phyloP scores from a whole-genome alignment of 352 stramenopile species.

The Globisporangium radiosum region DNA sequence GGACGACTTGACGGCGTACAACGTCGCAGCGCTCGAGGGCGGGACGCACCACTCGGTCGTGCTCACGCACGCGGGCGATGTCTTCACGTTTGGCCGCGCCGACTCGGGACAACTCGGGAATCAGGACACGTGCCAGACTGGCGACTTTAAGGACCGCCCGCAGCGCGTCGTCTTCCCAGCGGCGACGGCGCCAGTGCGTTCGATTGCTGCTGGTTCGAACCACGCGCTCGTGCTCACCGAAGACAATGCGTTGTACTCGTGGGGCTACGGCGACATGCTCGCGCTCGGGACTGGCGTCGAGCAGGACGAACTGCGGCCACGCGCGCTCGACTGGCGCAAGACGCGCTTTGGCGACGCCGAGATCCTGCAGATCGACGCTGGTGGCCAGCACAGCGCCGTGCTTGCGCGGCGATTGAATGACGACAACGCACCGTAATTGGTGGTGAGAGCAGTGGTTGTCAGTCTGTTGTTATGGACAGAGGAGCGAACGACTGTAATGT shows the following conservation, averaged over 20 bases:
- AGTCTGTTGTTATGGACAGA: too few relatives aligned
- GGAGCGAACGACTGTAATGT: too few relatives aligned
- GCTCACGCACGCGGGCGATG: conserved; percentile 75
- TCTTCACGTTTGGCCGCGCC: conserved; percentile 91
- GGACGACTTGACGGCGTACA: conserved; percentile 58
- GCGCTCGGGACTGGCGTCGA: conserved; percentile 83
- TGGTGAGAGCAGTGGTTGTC: too few relatives aligned
- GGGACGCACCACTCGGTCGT: conserved; percentile 92
- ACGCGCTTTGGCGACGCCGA: conserved; percentile 54
- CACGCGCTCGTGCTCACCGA: conserved; percentile 82
- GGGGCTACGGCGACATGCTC: conserved; percentile 92
- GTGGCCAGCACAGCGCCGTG: conserved; percentile 84
- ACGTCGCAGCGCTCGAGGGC: conserved; percentile 73
- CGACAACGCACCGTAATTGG: too few relatives aligned
- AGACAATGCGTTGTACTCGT: conserved; percentile 75
- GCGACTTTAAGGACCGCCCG: conserved; percentile 75
- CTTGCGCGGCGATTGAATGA: conserved; percentile 22
- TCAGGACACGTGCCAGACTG: conserved; percentile 61
- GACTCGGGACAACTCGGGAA: conserved; percentile 93
- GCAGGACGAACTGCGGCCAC: conserved; percentile 71
- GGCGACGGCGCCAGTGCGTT: conserved; percentile 18
- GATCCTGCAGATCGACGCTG: conserved; percentile 75
- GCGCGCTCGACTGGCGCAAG: conserved; percentile 59
- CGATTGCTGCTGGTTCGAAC: conserved; percentile 78
- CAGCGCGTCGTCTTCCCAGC: conserved; percentile 58